phyloP scores from a whole-genome alignment of 2,329 filamentous ascomycete species.

The Aspergillus pseudoterreus region DNA sequence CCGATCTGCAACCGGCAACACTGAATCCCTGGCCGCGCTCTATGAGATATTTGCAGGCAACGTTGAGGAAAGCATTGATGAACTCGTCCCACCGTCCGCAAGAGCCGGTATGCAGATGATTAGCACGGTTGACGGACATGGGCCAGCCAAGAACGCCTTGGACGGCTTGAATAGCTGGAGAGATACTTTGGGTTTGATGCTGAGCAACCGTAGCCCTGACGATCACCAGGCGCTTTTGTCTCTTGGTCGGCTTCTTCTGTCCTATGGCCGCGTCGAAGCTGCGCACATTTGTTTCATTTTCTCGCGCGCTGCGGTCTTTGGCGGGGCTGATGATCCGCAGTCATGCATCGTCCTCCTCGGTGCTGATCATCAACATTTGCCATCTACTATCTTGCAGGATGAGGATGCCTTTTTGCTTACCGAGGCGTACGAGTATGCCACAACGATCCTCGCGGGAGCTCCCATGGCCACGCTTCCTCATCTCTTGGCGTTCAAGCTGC shows the following conservation, averaged over 20 bases:
- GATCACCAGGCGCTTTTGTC: constrained; percentile 75
- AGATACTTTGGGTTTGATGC: constrained; percentile 78
- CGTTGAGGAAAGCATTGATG: constrained; percentile 88
- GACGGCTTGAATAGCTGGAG: constrained; percentile 91
- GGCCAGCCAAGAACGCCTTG: constrained; percentile 66
- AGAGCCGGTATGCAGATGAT: constrained; percentile 89
- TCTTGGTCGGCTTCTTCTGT: constrained; percentile 74
- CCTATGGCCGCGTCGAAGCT: constrained; percentile 85
- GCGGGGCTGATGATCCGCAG: constrained; percentile 76
- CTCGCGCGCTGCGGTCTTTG: constrained; percentile 69
- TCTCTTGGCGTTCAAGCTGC: constrained; percentile 84
- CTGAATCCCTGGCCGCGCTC: constrained; percentile 82
- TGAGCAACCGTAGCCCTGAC: constrained; percentile 81
- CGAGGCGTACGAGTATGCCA: constrained; percentile 89
- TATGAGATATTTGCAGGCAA: constrained; percentile 96
- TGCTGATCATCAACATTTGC: constrained; percentile 70
- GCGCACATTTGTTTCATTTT: constrained; percentile 94
- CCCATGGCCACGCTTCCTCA: constrained; percentile 66
- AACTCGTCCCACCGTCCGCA: constrained; percentile 88
- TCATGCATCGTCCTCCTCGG: constrained; percentile 80
- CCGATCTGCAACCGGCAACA: constrained; percentile 72
- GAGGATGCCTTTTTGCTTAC: constrained; percentile 88
- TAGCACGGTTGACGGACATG: constrained; percentile 62
- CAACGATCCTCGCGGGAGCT: constrained; percentile 64
- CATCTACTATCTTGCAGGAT: constrained; percentile 71